Evolutionary conservation across 108 stramenopile genomes (phyloP).

Genomic region (Nitzschia sp.): DNA sequence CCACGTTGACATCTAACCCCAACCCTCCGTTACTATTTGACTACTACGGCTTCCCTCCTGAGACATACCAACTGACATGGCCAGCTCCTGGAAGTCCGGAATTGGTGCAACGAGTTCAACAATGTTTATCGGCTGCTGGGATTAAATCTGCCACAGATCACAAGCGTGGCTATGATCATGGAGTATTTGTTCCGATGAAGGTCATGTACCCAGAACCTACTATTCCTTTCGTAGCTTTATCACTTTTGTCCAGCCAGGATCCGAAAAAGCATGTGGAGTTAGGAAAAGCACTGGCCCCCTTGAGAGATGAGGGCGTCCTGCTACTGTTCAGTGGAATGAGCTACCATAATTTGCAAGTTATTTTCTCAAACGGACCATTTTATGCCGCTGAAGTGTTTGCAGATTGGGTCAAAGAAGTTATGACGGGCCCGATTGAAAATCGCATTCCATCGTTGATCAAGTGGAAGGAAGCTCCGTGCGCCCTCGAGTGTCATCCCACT

Average conservation of each 20-base stretch:
- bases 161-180: conserved; percentile 81
- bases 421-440: conserved; percentile 4
- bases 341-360: conserved; percentile 65
- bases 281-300: conserved; percentile 61
- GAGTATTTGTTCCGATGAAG: conserved; percentile 83
- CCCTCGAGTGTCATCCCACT: conserved; percentile 42
- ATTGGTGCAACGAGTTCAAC: conserved; percentile 49
- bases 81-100: conserved; percentile 59
- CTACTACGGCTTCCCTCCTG: conserved; percentile 79
- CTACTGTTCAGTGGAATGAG: conserved; percentile 75
- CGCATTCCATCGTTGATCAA: conserved; percentile 19
- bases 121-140: conserved; percentile 32
- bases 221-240: conserved; percentile 76
- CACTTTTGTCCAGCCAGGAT: conserved; percentile 42
- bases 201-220: conserved; percentile 76
- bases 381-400: conserved; percentile 33
- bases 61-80: conserved; percentile 72
- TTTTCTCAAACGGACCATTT: conserved; percentile 20
- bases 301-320: conserved; percentile 64
- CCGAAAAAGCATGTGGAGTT: conserved; percentile 48
- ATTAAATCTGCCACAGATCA: conserved; percentile 36
- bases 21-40: conserved; percentile 62
- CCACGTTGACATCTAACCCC: conserved; percentile 31
- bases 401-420: conserved; percentile 43
- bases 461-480: conserved; percentile 49